phyloP scores from a whole-genome alignment of 2,329 filamentous ascomycete species.

The Annulohypoxylon truncatum region DNA sequence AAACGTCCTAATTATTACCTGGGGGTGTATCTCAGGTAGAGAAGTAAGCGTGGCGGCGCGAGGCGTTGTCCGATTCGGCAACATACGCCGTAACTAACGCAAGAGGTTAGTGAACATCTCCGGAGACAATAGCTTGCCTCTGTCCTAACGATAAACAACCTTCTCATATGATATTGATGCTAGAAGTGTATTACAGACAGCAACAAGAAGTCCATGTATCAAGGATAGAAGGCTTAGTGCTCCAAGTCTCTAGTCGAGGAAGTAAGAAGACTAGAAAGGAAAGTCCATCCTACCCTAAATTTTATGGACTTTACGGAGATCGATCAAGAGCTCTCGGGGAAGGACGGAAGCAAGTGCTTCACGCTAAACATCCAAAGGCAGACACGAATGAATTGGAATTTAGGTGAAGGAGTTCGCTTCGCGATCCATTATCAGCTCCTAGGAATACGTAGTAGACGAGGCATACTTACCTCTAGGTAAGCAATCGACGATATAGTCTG shows the following conservation, averaged over 20 bases:
- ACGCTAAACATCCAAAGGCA: not conserved
- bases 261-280: not conserved
- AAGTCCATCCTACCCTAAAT: not conserved
- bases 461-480: not conserved
- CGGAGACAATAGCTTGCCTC: not conserved
- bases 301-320: not conserved
- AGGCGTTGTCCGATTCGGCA: constrained; percentile 19
- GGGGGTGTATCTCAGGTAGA: not conserved
- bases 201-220: not conserved
- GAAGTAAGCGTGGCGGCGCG: constrained; percentile 8
- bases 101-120: not conserved
- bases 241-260: not conserved
- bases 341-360: not conserved
- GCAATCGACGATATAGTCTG: not conserved
- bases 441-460: constrained; percentile 3
- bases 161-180: not conserved
- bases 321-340: not conserved
- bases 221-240: not conserved
- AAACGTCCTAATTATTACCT: not conserved
- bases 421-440: not conserved
- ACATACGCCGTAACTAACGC: not conserved
- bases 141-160: constrained; percentile 1
- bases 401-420: not conserved
- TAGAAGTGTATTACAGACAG: not conserved
- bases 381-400: not conserved